Base-by-base conservation (phyloP, 345 rosid genomes). In the Brassica carinata region DNA sequence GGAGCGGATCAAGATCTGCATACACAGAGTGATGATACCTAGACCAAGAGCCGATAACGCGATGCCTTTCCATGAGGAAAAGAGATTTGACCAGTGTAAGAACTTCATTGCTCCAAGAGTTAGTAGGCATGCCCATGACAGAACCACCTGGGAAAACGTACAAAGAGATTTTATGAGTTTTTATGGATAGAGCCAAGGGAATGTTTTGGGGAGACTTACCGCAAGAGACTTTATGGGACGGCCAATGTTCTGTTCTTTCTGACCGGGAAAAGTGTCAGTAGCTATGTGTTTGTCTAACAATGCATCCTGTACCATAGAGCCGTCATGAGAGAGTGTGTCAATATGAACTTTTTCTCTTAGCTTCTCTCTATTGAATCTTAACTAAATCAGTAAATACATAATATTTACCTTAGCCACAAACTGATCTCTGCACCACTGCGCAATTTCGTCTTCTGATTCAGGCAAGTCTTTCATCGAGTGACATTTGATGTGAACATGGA, bases 341-440 rank as follows among this genome's bases (percentile, higher is more conserved):
- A 29, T 34, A 18, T 8, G 5, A 18, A 10, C 4, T 0, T 48
- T 57, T 38, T 18, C 14, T 11, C 48, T 17, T 5, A 51, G 59
- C 65, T 74, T 34, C 13, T 62, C 8, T n/a, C 53, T 8, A 11
- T 17, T 15, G 2, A 29, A 53, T 67, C 38, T 77, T 43, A 0
- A 3, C 10, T 0, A 55, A 17, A 15, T 55, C 26, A 55, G 62
- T 17, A 55, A 15, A 55, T 57, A n/a, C 8, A 75, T 43, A 68
- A 18, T 61, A 43, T 81, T 72, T 69, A 93, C 99, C 97, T 93
- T 96, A 51, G 88, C 86, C 69, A 90, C 90, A 75, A 96, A 93
- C 64, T 85, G 51, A 85, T 96, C 98, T 86, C 83, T 90, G 85
- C 99, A 96, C 99, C 98, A 96, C 77, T 93, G 97, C 29, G 98